Percentiles rank a stretch among this genome's conserved stretches.
Conservation (phyloP, 495 filamentous ascomycete species). For the Neurospora sp. region DNA sequence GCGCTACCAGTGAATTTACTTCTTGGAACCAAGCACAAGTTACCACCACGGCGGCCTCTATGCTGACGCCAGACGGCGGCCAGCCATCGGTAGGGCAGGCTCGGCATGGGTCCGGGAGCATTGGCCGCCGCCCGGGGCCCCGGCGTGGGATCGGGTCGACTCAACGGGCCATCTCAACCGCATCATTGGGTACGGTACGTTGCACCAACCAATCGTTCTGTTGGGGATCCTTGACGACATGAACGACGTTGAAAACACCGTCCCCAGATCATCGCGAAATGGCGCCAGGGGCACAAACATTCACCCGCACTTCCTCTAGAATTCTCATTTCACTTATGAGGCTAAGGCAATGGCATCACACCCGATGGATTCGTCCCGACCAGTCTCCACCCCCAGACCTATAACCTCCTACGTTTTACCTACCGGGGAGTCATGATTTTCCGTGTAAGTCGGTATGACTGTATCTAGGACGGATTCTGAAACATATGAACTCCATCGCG, state of each 20-base stretch:
- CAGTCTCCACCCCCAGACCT: background rate
- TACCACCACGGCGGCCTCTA: background rate
- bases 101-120: background rate
- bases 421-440: background rate
- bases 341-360: background rate
- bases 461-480: background rate
- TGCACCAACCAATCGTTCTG: background rate
- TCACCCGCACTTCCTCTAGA: background rate
- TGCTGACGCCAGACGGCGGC: background rate
- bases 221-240: background rate
- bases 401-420: background rate
- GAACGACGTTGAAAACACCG: background rate
- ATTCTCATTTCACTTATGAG: background rate
- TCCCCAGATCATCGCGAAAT: background rate
- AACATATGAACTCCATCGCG: background rate
- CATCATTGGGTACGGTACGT: background rate
- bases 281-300: background rate
- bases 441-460: background rate
- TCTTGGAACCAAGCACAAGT: background rate
- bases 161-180: background rate
- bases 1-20: background rate
- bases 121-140: background rate
- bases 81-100: background rate
- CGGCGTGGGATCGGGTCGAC: background rate
- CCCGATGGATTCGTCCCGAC: background rate